Conservation (phyloP, 2,329 filamentous ascomycete genomes). For the Neocucurbitaria cava region DNA sequence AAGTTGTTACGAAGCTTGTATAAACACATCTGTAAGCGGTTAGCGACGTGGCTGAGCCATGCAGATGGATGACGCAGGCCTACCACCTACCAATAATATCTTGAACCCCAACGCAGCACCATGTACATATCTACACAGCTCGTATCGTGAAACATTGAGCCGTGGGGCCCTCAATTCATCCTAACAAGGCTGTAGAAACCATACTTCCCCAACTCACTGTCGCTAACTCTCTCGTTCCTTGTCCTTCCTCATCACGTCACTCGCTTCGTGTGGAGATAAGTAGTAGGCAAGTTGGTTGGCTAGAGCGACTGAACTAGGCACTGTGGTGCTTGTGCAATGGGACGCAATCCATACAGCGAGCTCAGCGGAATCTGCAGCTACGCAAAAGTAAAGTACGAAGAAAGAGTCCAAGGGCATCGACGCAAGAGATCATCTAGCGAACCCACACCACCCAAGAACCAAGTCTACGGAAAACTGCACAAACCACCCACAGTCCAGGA, state of each 20-base stretch:
- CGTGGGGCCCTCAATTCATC: not conserved
- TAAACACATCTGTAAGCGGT: constrained; percentile 5
- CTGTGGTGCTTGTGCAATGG: too few relatives aligned
- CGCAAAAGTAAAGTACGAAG: constrained; percentile 18
- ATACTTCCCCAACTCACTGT: not conserved
- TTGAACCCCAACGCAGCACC: not conserved
- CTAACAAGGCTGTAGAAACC: not conserved
- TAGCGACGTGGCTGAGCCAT: constrained; percentile 15
- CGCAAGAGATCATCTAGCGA: constrained; percentile 15
- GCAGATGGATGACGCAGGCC: constrained; percentile 16
- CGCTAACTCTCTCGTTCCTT: constrained; percentile 1
- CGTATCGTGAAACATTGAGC: constrained; percentile 15
- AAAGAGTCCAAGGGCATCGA: constrained; percentile 11
- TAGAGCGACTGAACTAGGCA: too few relatives aligned
- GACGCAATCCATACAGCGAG: constrained; percentile 10
- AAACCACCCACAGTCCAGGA: constrained; percentile 21
- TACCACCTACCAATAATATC: constrained; percentile 3
- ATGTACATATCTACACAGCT: constrained; percentile 9
- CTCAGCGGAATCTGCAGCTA: constrained; percentile 16
- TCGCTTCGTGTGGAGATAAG: constrained; percentile 6
- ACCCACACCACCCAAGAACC: not conserved
- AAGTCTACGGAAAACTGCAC: constrained; percentile 16
- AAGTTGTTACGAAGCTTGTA: not conserved
- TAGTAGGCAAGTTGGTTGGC: too few relatives aligned
- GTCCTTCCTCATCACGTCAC: constrained; percentile 2